phyloP scores from a whole-genome alignment of 371 early-diverging fungal species.

The Parasitella parasitica region DNA sequence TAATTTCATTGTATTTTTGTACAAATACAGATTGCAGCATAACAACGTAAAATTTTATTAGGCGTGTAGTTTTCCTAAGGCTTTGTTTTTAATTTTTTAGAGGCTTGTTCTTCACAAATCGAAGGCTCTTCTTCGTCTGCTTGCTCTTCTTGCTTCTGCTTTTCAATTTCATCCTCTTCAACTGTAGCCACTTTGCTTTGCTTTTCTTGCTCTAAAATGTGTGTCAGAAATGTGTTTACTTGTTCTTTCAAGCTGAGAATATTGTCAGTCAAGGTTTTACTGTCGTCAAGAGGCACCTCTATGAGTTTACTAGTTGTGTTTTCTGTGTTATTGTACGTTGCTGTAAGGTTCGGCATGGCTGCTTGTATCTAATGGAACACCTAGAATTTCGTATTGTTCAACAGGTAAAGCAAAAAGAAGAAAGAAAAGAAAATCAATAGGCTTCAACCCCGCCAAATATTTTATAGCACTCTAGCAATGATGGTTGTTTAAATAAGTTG shows the following conservation, averaged over 20 bases:
- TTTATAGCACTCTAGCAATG: no score
- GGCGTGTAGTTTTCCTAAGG: not conserved
- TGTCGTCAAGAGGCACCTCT: not conserved
- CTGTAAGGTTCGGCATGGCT: slow-evolving; percentile 11
- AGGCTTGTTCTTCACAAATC: not conserved
- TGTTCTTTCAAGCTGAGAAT: slow-evolving; percentile 6
- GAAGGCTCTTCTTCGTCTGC: slow-evolving; percentile 11
- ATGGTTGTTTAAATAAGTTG: no score
- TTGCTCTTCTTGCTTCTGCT: slow-evolving; percentile 11
- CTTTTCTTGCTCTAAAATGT: slow-evolving; percentile 15
- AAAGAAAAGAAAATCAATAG: not conserved
- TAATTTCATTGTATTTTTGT: not conserved
- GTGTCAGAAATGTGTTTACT: slow-evolving; percentile 15
- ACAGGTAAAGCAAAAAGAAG: not conserved
- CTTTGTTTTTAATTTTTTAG: slow-evolving; percentile 8
- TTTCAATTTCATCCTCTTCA: slow-evolving; percentile 3
- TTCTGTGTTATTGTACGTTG: slow-evolving; percentile 9
- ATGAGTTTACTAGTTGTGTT: not conserved
- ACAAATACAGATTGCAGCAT: not conserved
- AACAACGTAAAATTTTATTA: not conserved
- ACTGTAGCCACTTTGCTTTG: not conserved
- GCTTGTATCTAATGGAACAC: no score
- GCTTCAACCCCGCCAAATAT: not conserved
- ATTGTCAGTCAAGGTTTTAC: slow-evolving; percentile 2
- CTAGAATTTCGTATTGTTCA: not conserved